These are phyloP conservation scores for Spirogloea muscicola DNA, from an alignment of 139 green algal genomes.

Conservation along the genomic window DNA sequence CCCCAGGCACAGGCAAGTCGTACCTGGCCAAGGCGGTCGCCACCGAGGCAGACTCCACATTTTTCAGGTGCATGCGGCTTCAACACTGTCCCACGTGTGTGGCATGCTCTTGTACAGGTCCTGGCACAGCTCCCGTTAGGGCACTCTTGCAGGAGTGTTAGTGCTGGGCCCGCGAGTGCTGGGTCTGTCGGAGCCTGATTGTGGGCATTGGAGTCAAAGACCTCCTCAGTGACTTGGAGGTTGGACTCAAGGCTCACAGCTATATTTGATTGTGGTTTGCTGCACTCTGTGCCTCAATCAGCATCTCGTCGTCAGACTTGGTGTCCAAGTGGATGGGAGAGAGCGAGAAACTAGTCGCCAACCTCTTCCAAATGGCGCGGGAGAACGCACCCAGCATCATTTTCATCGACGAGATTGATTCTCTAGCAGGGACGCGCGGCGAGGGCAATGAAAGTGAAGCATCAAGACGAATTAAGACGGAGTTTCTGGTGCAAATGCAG, in stretches of 20 bases:
- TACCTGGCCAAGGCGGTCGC: conserved; percentile 98
- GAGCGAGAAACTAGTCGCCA: conserved; percentile 93
- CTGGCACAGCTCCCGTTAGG: too few relatives aligned
- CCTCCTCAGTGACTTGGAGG: too few relatives aligned
- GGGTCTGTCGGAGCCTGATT: too few relatives aligned
- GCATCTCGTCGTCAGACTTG: conserved; percentile 73
- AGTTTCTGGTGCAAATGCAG: conserved; percentile 96
- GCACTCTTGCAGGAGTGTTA: too few relatives aligned
- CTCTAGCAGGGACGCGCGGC: conserved; percentile 76
- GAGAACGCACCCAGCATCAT: conserved; percentile 95
- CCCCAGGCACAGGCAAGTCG: conserved; percentile 96
- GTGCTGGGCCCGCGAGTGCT: too few relatives aligned
- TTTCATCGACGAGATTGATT: conserved; percentile 97
- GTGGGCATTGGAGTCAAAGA: too few relatives aligned
- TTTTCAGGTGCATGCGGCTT: conserved; percentile 54
- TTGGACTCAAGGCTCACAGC: too few relatives aligned
- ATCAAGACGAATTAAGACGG: conserved; percentile 95
- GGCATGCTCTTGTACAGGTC: too few relatives aligned
- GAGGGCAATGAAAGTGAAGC: conserved; percentile 84
- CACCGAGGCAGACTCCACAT: conserved; percentile 97
- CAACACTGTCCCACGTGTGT: not conserved
- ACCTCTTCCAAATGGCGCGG: conserved; percentile 88
- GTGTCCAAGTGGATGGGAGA: conserved; percentile 73
- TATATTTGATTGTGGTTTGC: too few relatives aligned
- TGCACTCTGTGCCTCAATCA: too few relatives aligned